These are phyloP conservation scores for Cynanchum wilfordii DNA, from an alignment of 257 asterid genomes.

Conservation along the genomic window DNA sequence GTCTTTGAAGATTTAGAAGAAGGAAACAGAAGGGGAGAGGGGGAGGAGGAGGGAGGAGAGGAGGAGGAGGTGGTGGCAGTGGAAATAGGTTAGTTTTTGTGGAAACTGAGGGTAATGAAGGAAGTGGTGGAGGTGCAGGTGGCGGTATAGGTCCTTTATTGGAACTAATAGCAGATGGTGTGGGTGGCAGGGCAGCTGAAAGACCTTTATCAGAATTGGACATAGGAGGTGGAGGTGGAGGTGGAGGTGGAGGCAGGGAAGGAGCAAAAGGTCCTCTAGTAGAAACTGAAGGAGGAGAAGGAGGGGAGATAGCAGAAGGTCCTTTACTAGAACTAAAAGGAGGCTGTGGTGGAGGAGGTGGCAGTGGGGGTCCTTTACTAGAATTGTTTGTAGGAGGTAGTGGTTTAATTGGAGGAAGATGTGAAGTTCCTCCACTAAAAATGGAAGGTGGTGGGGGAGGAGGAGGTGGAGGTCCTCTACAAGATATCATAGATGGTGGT, in stretches of 20 bases:
- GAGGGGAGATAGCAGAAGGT: not conserved
- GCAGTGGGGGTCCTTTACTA: constrained; percentile 18
- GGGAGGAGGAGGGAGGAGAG: constrained; percentile 13
- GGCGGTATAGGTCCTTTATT: not conserved
- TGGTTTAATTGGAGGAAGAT: not conserved
- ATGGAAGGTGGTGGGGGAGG: constrained; percentile 13
- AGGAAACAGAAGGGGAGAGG: constrained; percentile 13
- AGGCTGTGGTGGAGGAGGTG: constrained; percentile 20
- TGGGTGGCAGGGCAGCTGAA: constrained; percentile 18
- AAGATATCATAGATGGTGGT: constrained; percentile 16
- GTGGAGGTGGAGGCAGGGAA: constrained; percentile 21
- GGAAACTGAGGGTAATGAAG: not conserved
- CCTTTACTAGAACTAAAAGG: constrained; percentile 8
- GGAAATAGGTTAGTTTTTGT: constrained; percentile 5
- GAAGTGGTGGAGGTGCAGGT: constrained; percentile 19
- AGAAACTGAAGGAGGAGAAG: constrained; percentile 18
- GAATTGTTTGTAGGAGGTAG: constrained; percentile 14
- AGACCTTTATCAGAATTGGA: constrained; percentile 13
- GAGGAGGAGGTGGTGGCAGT: constrained; percentile 7
- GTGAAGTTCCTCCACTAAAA: constrained; percentile 25
- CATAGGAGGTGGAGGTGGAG: constrained; percentile 26
- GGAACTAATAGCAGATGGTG: not conserved
- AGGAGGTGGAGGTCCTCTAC: constrained; percentile 21
- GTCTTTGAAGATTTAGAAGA: too few species aligned
- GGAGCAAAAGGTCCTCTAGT: not conserved